Base-by-base conservation (phyloP, 148 eudicot genomes). In the Chenopodium berlandieri region DNA sequence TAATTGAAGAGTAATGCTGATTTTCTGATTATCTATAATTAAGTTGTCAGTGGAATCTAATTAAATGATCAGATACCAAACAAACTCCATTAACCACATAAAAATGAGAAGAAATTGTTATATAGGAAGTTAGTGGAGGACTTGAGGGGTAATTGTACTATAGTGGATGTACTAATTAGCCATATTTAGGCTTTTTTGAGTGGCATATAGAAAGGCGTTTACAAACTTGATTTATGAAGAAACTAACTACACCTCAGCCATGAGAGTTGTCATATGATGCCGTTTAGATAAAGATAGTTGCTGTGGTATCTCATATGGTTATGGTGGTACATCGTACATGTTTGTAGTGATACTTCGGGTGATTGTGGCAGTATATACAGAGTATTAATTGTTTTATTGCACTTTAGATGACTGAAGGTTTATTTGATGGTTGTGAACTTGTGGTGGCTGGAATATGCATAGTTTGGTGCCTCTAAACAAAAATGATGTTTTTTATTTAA, bases 81-180 rank as follows among this genome's bases (percentile, higher is more conserved):
- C 80, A 63, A 16, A 52, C 71, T 72, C 86, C 83, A 84, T 84
- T 84, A 79, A 75, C 34, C 25, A 30, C 75, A 64, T 66, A 62
- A 58, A 40, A 75, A 3, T 68, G 78, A 72, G 54, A 63, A 34
- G n/a, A 63, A 62, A 40, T 40, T 74, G 23, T 74, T 47, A 22
- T 73, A 16, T 25, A 7, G 46, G 19, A 70, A 40, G 34, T 75
- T 25, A 80, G 83, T 73, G 68, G 80, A 58, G 23, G 30, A 77
- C 68, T 69, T 82, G 58, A 0, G 2, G 4, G 71, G 47, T 54
- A 31, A 50, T 37, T 27, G 7, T 82, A 70, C 25, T 77, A 68
- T n/a, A 71, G 50, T 83, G 78, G 81, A 30, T 63, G 11, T 63
- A 80, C 22, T 54, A 72, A 54, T 78, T n/a, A 20, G 48, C 46